Percentiles rank a stretch among this genome's conserved stretches.
Conservation (phyloP, 495 filamentous ascomycete genomes). For the Penicillium paxilli region DNA sequence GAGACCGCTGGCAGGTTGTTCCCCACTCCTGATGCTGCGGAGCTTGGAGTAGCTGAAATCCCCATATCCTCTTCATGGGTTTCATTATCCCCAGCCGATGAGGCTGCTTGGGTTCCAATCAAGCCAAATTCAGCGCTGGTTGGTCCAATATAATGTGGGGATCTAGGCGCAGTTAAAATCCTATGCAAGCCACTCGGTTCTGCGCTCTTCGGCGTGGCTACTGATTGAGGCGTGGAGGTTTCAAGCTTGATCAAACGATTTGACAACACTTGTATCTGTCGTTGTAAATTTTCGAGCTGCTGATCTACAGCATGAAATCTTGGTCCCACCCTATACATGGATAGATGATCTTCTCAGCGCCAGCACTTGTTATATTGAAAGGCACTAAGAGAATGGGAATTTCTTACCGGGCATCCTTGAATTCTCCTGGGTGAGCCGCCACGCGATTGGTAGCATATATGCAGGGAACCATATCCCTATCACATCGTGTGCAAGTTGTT, state of each 20-base stretch:
- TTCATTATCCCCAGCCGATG: not conserved
- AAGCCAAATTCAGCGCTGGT: constrained; percentile 47
- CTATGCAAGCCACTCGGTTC: constrained; percentile 22
- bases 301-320: constrained; percentile 29
- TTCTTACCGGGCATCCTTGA: constrained; percentile 26
- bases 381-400: not conserved
- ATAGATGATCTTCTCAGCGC: too few species aligned
- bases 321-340: constrained; percentile 14
- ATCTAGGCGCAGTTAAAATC: constrained; percentile 38
- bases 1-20: not conserved
- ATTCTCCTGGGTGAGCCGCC: constrained; percentile 7
- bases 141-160: constrained; percentile 40
- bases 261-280: constrained; percentile 34
- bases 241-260: constrained; percentile 35
- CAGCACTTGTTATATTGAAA: not conserved
- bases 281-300: constrained; percentile 30
- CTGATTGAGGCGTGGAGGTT: constrained; percentile 12
- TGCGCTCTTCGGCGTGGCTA: not conserved
- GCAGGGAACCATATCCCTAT: constrained; percentile 62
- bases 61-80: constrained; percentile 15
- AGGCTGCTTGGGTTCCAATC: constrained; percentile 4
- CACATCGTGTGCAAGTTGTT: constrained; percentile 73
- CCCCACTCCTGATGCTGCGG: constrained; percentile 14
- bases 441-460: constrained; percentile 51
- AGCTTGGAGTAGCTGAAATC: constrained; percentile 22